Evolutionary conservation across 2,329 filamentous ascomycete genomes (phyloP), one percentile per base, ranked within the genome.

Genomic region (Neonectria coccinea): DNA sequence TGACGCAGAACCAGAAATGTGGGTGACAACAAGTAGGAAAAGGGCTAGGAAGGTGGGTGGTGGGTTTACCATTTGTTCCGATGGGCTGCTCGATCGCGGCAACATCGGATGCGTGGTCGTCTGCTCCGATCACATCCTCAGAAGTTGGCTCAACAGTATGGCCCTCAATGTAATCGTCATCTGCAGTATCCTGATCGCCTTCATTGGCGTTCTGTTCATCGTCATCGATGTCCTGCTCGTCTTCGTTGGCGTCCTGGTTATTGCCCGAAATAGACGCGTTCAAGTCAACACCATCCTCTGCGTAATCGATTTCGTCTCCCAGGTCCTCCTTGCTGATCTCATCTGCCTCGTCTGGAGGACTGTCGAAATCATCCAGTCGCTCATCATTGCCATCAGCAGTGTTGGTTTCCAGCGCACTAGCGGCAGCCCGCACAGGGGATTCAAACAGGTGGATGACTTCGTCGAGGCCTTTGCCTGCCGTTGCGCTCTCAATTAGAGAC

Each of bases 391-490:
- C 70, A 42, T 66, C 69, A 16, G 61, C 64, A 31, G 60, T 60
- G 50, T 59, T 48, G 18, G 67, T 57, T 64, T 67, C 66, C 27
- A 71, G 29, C 27, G 69, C 55, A 16, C 51, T 62, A 22, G 60
- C 51, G n/a, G 42, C 65, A 33, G 65, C 66, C 31, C 65, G 63
- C 50, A 68, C 66, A 16, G 73, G 76, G 7, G 75, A 69, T 52
- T 76, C 74, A 58, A 82, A 83, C 1, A 78, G 66, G 57, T 81
- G 77, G 14, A 79, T 76, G 50, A 83, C 75, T 67, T 82, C 79
- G 22, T 80, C 79, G 7, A 83, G 74, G 3, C 80, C 77, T 55
- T 78, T 80, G 18, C 80, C 81, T 20, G 76, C 75, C 7, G 79
- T 77, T 4, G 81, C 81, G 63, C 81, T 81, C 53, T 83, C 80